Conservation (phyloP, 2,329 filamentous ascomycete species). For the Gnomoniopsis sp. region DNA sequence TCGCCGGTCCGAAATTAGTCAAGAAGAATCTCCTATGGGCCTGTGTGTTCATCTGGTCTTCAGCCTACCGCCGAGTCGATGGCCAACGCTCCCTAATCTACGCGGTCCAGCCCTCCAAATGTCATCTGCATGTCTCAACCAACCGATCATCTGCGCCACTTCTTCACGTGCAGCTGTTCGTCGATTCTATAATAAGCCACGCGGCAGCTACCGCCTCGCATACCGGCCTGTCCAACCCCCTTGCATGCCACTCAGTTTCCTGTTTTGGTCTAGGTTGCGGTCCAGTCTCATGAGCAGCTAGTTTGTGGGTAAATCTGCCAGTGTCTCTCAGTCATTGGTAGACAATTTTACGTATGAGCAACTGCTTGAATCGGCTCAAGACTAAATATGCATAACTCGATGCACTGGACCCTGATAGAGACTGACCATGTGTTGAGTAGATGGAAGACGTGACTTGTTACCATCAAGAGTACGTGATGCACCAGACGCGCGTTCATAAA, state of each 20-base stretch:
- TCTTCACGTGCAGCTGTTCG: slow-evolving; percentile 9
- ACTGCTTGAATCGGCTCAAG: no score
- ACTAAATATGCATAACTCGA: no score
- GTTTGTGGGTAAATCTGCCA: no score
- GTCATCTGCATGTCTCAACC: slow-evolving; percentile 17
- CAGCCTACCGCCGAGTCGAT: background rate
- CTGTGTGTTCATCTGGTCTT: background rate
- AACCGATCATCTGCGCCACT: slow-evolving; percentile 13
- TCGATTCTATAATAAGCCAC: background rate
- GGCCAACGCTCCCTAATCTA: background rate
- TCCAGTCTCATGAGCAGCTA: no score
- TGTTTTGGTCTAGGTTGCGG: slow-evolving; percentile 2
- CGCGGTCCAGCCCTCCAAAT: slow-evolving; percentile 2
- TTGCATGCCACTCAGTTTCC: slow-evolving; percentile 3
- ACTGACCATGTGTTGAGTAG: no score
- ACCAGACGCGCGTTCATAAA: no score
- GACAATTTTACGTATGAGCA: no score
- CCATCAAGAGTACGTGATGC: no score
- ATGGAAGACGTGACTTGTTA: no score
- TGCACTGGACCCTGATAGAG: no score
- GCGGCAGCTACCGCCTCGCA: slow-evolving; percentile 1
- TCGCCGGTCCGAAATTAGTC: background rate
- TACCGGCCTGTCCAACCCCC: background rate
- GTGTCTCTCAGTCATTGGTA: no score
- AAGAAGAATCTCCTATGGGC: background rate